phyloP scores from a whole-genome alignment of 306 rosid species.

The Acacia confusa region DNA sequence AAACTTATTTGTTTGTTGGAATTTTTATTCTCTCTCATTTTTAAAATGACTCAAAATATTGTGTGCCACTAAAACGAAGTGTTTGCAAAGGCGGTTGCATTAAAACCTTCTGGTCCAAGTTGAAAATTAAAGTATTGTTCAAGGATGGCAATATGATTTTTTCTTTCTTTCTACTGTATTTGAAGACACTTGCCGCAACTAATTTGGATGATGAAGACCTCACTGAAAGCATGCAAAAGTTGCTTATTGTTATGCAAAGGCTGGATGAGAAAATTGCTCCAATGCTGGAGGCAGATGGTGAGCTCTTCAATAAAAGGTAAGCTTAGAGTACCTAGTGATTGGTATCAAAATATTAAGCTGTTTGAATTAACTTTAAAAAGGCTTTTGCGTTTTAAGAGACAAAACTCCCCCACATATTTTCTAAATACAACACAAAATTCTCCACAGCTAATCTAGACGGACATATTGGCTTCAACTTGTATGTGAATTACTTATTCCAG shows the following conservation, averaged over 20 bases:
- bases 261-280: conserved; percentile 90
- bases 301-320: conserved; percentile 81
- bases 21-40: conserved; percentile 2
- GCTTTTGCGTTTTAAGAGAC: no score
- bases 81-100: not conserved
- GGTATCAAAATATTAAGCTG: not conserved
- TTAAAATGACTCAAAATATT: conserved; percentile 1
- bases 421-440: no score
- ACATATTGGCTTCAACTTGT: not conserved
- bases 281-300: conserved; percentile 92
- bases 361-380: no score
- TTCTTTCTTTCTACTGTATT: conserved; percentile 23
- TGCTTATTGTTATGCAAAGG: conserved; percentile 93
- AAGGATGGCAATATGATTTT: conserved; percentile 13
- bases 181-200: conserved; percentile 95
- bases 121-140: not conserved
- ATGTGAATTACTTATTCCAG: not conserved
- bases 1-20: conserved; percentile 5
- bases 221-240: conserved; percentile 90
- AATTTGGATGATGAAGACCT: conserved; percentile 83
- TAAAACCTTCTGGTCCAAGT: not conserved
- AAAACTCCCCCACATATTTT: no score
- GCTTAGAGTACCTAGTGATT: conserved; percentile 13
- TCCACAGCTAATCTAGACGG: no score
- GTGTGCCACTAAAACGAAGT: not conserved